Percentiles rank a stretch among this genome's conserved stretches.
Conservation (phyloP, 495 filamentous ascomycete genomes). For the Corynascus novoguineensis region DNA sequence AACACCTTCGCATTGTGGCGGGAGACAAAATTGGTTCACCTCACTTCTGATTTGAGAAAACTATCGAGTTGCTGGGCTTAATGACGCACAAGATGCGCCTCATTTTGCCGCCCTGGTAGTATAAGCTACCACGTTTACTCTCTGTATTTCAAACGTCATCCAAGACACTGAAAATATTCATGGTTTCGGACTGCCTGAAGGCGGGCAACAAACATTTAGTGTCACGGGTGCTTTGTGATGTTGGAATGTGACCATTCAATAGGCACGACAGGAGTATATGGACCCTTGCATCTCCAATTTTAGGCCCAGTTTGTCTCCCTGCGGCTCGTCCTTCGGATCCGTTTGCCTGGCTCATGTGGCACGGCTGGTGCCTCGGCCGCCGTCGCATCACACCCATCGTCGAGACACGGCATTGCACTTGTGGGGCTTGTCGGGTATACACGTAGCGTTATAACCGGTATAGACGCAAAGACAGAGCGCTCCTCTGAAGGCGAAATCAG, state of each 20-base stretch:
- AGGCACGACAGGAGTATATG: not conserved
- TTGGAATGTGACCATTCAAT: not conserved
- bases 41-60: constrained; percentile 7
- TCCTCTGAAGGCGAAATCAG: too few species aligned
- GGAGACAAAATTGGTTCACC: not conserved
- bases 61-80: too few species aligned
- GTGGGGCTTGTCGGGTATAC: too few species aligned
- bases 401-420: not conserved
- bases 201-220: too few species aligned
- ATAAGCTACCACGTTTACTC: too few species aligned
- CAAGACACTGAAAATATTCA: too few species aligned
- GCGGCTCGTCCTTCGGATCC: not conserved
- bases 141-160: too few species aligned
- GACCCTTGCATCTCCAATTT: constrained; percentile 5
- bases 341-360: not conserved
- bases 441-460: too few species aligned
- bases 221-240: too few species aligned
- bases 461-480: too few species aligned
- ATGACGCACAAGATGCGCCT: not conserved
- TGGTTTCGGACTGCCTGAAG: not conserved
- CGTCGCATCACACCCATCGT: not conserved
- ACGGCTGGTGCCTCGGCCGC: not conserved
- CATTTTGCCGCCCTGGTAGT: not conserved
- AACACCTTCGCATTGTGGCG: not conserved
- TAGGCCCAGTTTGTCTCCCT: not conserved